Base-by-base conservation (phyloP, 495 filamentous ascomycete genomes). In the Podospora appendiculata region DNA sequence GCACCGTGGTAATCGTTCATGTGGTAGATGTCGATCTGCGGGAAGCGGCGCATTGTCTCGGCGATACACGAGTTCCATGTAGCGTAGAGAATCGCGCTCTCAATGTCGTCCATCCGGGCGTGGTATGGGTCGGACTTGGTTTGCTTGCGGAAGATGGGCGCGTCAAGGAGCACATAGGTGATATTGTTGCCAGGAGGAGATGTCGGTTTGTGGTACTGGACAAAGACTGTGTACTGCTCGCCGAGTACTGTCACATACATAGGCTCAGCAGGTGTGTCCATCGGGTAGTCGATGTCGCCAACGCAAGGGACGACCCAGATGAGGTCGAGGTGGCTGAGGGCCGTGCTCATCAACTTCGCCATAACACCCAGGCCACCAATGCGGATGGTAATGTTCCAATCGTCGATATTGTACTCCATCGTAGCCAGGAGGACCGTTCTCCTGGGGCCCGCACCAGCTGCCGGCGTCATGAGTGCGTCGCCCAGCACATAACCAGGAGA, bases 1-100 rank as follows among this genome's bases (percentile, higher is more conserved):
- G 85, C 81, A 42, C 85, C 85, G 54, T 89, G 85, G 59, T 87
- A 89, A 60, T 89, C 85, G 62, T 89, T 89, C 59, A 88, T 82
- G 61, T 89, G 85, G 62, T 89, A 89, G 12, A 89, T 55, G 58
- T 88, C 83, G 47, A 85, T 70, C 0, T 81, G 74, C 16, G 56
- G 49, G 59, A 79, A 81, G 42, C 76, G 70, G 12, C 61, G 74
- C 45, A 86, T 73, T 0, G 80, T 62, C 51, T 81, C 70, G 0
- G 83, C 79, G 55, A 86, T 84, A 52, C 83, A 86, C 50, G 79
- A 75, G 50, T 87, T 87, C 83, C 83, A 87, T 0, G 83, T 79
- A 0, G 82, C 83, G 58, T 87, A 87, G 66, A 84, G 84, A 33
- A 87, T 80, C 18, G 83, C 83, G 53, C 76, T 80, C 49, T 85